phyloP scores from a whole-genome alignment of 2,329 filamentous ascomycete species.

The Talaromyces marneffei region DNA sequence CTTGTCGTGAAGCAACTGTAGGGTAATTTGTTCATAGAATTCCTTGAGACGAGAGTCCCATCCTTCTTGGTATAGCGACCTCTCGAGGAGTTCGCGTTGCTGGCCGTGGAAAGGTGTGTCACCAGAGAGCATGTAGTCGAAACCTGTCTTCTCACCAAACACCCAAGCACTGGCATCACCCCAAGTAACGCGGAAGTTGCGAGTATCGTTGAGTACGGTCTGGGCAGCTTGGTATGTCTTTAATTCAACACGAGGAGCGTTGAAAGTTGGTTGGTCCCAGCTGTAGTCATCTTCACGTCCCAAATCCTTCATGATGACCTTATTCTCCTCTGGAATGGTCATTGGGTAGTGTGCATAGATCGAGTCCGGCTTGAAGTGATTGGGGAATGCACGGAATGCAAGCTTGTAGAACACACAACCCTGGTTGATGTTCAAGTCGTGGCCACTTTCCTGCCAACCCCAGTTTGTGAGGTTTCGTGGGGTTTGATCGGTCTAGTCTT shows the following conservation, averaged over 20 bases:
- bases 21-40: conserved; percentile 61
- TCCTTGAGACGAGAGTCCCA: conserved; percentile 59
- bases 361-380: conserved; percentile 70
- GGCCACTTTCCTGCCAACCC: conserved; percentile 71
- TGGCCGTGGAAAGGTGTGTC: conserved; percentile 46
- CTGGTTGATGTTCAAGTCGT: conserved; percentile 68
- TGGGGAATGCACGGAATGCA: conserved; percentile 70
- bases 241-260: conserved; percentile 50
- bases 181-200: conserved; percentile 62
- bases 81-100: conserved; percentile 51
- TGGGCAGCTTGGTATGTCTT: conserved; percentile 57
- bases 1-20: conserved; percentile 58
- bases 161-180: conserved; percentile 58
- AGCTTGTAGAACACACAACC: conserved; percentile 83
- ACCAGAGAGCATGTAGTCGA: conserved; percentile 53
- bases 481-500: conserved; percentile 57
- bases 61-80: conserved; percentile 55
- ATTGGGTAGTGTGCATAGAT: conserved; percentile 75
- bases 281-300: conserved; percentile 63
- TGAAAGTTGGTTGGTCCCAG: conserved; percentile 56
- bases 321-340: conserved; percentile 65
- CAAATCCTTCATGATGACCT: conserved; percentile 62
- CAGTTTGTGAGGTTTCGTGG: conserved; percentile 73
- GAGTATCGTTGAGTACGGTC: conserved; percentile 55
- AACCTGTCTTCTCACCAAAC: conserved; percentile 50